Conservation (phyloP, 495 filamentous ascomycete species). For the Lasiosphaeria miniovina region DNA sequence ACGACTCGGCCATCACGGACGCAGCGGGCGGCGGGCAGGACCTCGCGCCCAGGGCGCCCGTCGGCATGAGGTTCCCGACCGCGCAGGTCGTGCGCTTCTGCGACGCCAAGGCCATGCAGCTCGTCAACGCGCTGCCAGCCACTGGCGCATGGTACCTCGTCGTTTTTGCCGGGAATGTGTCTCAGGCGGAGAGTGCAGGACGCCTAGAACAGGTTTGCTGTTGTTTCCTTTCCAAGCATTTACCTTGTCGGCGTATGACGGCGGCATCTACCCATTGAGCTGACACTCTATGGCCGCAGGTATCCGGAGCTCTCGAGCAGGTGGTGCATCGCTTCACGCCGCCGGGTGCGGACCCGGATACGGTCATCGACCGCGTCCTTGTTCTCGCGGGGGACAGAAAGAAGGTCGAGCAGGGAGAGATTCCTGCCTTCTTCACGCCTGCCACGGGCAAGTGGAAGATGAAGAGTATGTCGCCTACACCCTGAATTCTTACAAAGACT, state of each 20-base stretch:
- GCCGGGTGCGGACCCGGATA: slow-evolving; percentile 45
- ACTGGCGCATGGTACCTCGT: slow-evolving; percentile 60
- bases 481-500: not conserved
- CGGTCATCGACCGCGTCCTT: slow-evolving; percentile 59
- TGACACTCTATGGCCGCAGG: slow-evolving; percentile 18
- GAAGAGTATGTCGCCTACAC: slow-evolving; percentile 40
- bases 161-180: slow-evolving; percentile 56
- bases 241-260: not conserved
- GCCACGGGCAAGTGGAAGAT: slow-evolving; percentile 57
- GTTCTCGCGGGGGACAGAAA: slow-evolving; percentile 53
- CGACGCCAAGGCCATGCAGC: slow-evolving; percentile 55
- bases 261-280: not conserved
- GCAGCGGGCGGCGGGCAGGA: slow-evolving; percentile 18
- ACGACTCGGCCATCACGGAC: slow-evolving; percentile 46
- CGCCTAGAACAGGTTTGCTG: slow-evolving; percentile 47
- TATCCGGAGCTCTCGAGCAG: slow-evolving; percentile 28
- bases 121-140: slow-evolving; percentile 49
- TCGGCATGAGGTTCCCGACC: slow-evolving; percentile 60
- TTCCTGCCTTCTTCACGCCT: slow-evolving; percentile 59
- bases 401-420: slow-evolving; percentile 55
- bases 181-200: slow-evolving; percentile 22
- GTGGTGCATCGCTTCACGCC: slow-evolving; percentile 48
- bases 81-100: slow-evolving; percentile 54
- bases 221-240: not conserved
- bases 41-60: slow-evolving; percentile 41